Conservation (phyloP, 73 alveolate species). For the Tetrahymena thermophila region DNA sequence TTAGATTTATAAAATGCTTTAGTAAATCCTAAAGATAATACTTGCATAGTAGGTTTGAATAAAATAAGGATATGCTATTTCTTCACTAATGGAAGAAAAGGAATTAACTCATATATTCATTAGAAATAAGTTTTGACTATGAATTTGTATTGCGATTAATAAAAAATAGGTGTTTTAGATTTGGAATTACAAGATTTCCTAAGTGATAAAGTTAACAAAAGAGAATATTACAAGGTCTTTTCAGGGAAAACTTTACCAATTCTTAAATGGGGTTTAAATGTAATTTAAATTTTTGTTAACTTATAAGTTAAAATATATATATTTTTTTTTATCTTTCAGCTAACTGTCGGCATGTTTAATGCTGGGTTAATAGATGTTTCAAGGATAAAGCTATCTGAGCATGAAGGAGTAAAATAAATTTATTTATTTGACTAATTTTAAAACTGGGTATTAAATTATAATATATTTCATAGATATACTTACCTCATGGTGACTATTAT, state of each 20-base stretch:
- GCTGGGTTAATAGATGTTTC: constrained; percentile 36
- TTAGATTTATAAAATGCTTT: constrained; percentile 3
- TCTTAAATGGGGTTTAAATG: constrained; percentile 35
- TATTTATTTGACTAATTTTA: background rate
- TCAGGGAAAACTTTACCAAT: constrained; percentile 15
- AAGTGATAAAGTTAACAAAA: constrained; percentile 36
- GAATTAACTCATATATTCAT: constrained; percentile 8
- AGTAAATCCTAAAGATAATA: constrained; percentile 12
- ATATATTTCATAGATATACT: background rate
- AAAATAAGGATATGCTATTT: constrained; percentile 57
- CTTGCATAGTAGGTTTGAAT: constrained; percentile 35
- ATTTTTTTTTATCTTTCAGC: background rate
- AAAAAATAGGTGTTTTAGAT: constrained; percentile 17
- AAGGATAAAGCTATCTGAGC: constrained; percentile 31
- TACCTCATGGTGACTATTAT: constrained; percentile 34
- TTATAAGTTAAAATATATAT: background rate
- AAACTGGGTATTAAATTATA: too few species aligned
- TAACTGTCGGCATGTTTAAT: constrained; percentile 32
- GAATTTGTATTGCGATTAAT: constrained; percentile 15
- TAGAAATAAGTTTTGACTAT: constrained; percentile 18
- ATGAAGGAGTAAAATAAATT: constrained; percentile 10
- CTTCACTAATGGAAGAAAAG: constrained; percentile 43
- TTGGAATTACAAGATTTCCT: constrained; percentile 14
- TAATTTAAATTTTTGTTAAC: background rate
- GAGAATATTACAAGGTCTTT: constrained; percentile 24